phyloP scores from a whole-genome alignment of 2,329 filamentous ascomycete genomes.

The Teratosphaeria epicoccoides region DNA sequence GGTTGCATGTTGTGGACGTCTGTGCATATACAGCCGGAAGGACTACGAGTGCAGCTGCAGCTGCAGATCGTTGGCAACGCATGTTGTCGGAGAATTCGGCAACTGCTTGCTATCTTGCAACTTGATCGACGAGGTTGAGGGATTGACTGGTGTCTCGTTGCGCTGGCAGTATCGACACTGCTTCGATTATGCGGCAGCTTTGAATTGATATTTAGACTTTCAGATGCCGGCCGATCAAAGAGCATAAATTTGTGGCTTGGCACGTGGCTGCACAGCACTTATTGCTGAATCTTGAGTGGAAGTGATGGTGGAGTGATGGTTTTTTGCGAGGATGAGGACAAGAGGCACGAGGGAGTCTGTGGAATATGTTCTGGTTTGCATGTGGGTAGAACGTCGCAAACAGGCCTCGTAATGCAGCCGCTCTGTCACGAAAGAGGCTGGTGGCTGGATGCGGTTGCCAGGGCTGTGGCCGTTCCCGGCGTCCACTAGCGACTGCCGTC shows the following conservation, averaged over 20 bases:
- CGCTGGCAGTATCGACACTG: neutral
- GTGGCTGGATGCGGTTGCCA: no score
- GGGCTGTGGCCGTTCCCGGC: neutral
- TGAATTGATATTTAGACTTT: neutral
- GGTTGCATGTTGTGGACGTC: slow-evolving; percentile 68
- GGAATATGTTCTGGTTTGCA: neutral
- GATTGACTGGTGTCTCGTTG: neutral
- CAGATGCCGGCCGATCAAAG: neutral
- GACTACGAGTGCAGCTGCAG: slow-evolving; percentile 26
- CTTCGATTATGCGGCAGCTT: neutral
- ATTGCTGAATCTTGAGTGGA: neutral
- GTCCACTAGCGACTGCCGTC: neutral
- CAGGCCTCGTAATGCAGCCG: neutral
- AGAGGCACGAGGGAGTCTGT: neutral
- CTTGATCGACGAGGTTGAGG: neutral
- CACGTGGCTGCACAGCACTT: neutral
- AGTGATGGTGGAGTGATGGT: neutral
- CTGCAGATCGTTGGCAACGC: slow-evolving; percentile 21
- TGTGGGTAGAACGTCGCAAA: neutral
- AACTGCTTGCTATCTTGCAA: neutral
- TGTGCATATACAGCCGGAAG: slow-evolving; percentile 52
- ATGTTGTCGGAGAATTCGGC: slow-evolving; percentile 12
- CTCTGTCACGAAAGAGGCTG: neutral
- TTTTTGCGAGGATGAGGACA: neutral
- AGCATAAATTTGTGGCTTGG: neutral